Percentiles rank a stretch among this genome's conserved stretches.
Conservation (phyloP, 2,329 filamentous ascomycete species). For the Ceratocystis smalleyi region DNA sequence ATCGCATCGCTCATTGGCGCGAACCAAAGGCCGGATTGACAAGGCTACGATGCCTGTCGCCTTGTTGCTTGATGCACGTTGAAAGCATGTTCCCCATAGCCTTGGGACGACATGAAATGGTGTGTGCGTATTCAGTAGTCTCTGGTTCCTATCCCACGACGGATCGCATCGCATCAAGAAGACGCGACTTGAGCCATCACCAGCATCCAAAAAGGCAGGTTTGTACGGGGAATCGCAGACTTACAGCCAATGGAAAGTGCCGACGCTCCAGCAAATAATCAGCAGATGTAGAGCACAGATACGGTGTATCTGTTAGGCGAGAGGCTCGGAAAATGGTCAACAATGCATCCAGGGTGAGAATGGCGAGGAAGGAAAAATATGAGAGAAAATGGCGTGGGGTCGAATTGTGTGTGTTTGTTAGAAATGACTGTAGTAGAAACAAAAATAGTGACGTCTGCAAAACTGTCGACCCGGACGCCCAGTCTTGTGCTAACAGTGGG, state of each 20-base stretch:
- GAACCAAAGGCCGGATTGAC: background rate
- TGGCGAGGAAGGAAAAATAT: background rate
- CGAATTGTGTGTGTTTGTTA: background rate
- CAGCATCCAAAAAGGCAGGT: too few species aligned
- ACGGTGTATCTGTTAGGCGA: background rate
- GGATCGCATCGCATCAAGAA: slow-evolving; percentile 1
- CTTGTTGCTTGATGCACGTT: background rate
- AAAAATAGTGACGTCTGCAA: slow-evolving; percentile 3
- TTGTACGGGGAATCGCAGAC: background rate
- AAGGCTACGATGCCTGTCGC: background rate
- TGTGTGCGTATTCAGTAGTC: background rate
- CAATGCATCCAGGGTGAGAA: background rate
- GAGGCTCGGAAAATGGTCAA: background rate
- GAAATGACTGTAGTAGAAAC: background rate
- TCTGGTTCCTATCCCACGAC: background rate
- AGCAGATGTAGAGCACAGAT: background rate
- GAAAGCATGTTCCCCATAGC: background rate
- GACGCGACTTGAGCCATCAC: background rate
- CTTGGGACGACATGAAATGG: background rate
- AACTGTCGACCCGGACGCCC: background rate
- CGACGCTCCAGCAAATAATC: too few species aligned
- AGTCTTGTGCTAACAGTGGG: slow-evolving; percentile 17
- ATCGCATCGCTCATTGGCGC: background rate
- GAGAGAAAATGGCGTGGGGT: slow-evolving; percentile 5
- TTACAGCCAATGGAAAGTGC: background rate